Evolutionary conservation across 2,329 filamentous ascomycete genomes (phyloP), one percentile per base, ranked within the genome.

Genomic region (Knufia petricola): DNA sequence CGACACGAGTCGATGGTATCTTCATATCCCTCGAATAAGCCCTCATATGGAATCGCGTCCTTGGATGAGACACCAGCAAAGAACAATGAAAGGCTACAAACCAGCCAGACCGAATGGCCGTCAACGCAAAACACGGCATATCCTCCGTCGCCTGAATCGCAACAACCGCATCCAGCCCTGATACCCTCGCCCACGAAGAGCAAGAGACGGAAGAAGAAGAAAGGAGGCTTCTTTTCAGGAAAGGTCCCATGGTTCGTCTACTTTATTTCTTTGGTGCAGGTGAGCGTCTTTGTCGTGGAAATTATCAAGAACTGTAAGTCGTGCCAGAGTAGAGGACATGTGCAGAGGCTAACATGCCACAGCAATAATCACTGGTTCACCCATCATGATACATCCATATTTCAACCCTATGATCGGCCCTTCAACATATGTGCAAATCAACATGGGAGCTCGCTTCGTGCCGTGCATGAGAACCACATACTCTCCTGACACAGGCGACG

Each of bases 331-430:
- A 7, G 32, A 47, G n/a, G 23, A 24, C 1, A 50, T 17, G 37
- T 17, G 12, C 24, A 19, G 20, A 26, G 42, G 26, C 42, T 50
- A 46, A 51, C 49, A 34, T 37, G 48, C 15, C 43, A 20, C 54
- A 88, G 85, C 75, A 46, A 75, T 84, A 57, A 69, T 89, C 24
- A 95, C 90, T 1, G 85, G 85, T 47, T 83, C 84, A 0, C 78
- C 69, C 3, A 72, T 73, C 48, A 68, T 72, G 69, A 89, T 81
- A 46, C 78, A 90, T 49, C 92, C 92, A 1, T 76, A 75, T 13
- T 94, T 98, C 71, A 98, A 96, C 68, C 85, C 86, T 50, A 95
- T 98, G 87, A 95, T 98, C 61, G 92, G 92, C 0, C 92, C 92
- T 1, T 95, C 89, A 3, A 78, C 82, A 1, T 87, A 87, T 58